Evolutionary conservation across 305 asterid species (phyloP).

Genomic region (Solanum hybrid): DNA sequence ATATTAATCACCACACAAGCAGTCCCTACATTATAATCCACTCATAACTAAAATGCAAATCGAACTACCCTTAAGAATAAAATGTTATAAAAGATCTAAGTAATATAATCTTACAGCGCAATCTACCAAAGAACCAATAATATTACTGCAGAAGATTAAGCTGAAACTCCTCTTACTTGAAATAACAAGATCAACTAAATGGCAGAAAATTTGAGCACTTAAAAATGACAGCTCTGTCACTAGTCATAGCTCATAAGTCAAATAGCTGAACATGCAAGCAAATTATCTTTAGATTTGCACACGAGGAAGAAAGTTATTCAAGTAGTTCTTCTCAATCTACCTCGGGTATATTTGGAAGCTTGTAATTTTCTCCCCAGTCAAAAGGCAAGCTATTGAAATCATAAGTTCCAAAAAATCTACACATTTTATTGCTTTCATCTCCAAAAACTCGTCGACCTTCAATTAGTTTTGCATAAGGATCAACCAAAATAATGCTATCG

Average conservation of each 20-base stretch:
- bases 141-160: background rate
- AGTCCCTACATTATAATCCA: background rate
- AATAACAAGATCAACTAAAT: background rate
- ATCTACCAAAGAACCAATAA: background rate
- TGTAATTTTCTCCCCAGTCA: slow-evolving; percentile 84
- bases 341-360: slow-evolving; percentile 82
- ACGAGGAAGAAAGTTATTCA: slow-evolving; percentile 5
- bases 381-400: slow-evolving; percentile 74
- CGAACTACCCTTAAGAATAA: background rate
- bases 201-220: background rate
- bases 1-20: background rate
- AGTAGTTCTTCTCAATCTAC: slow-evolving; percentile 34
- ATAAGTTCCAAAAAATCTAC: slow-evolving; percentile 60
- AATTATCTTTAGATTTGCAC: slow-evolving; percentile 6
- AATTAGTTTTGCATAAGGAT: slow-evolving; percentile 86
- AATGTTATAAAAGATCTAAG: background rate
- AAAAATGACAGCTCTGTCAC: background rate
- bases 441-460: slow-evolving; percentile 88
- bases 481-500: slow-evolving; percentile 47
- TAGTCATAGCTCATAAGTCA: slow-evolving; percentile 1
- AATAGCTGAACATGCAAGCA: slow-evolving; percentile 7
- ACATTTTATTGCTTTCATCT: slow-evolving; percentile 55
- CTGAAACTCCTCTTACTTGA: background rate
- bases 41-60: background rate
- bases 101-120: background rate